These are phyloP conservation scores for Malania oleifera DNA, from an alignment of 164 flowering plant genomes.

Conservation along the genomic window DNA sequence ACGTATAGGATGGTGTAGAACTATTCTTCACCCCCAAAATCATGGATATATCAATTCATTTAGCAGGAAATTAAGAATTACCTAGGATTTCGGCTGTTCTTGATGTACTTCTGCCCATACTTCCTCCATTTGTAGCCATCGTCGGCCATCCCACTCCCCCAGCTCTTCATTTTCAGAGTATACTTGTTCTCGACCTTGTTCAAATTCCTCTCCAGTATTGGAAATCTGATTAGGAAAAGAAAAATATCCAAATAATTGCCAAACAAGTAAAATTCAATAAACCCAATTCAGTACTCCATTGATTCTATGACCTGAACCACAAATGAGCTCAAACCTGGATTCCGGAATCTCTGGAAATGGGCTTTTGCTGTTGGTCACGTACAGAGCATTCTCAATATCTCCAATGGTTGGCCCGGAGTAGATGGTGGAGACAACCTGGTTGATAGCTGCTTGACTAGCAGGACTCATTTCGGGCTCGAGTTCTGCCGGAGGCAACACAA, in stretches of 20 bases:
- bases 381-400: slow-evolving; percentile 51
- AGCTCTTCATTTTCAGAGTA: slow-evolving; percentile 62
- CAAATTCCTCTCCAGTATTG: slow-evolving; percentile 38
- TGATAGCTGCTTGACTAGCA: slow-evolving; percentile 9
- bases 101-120: slow-evolving; percentile 92
- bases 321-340: slow-evolving; percentile 31
- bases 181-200: slow-evolving; percentile 61
- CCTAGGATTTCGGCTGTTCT: slow-evolving; percentile 88
- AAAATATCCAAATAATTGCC: not conserved
- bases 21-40: no score
- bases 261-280: not conserved
- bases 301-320: not conserved
- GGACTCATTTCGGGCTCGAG: slow-evolving; percentile 13
- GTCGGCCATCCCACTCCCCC: slow-evolving; percentile 55
- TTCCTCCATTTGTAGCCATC: slow-evolving; percentile 98
- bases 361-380: slow-evolving; percentile 12
- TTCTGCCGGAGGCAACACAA: slow-evolving; percentile 21
- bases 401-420: slow-evolving; percentile 53
- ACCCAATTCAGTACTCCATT: not conserved
- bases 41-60: no score
- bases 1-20: not conserved
- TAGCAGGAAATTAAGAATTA: slow-evolving; percentile 2
- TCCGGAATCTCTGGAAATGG: slow-evolving; percentile 18
- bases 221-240: slow-evolving; percentile 21
- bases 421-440: slow-evolving; percentile 21